Percentiles rank a stretch among this genome's conserved stretches.
Evolutionary conservation across 805 yeast genomes (phyloP).

Genomic region (Groenewaldozyma salmanticensis): DNA sequence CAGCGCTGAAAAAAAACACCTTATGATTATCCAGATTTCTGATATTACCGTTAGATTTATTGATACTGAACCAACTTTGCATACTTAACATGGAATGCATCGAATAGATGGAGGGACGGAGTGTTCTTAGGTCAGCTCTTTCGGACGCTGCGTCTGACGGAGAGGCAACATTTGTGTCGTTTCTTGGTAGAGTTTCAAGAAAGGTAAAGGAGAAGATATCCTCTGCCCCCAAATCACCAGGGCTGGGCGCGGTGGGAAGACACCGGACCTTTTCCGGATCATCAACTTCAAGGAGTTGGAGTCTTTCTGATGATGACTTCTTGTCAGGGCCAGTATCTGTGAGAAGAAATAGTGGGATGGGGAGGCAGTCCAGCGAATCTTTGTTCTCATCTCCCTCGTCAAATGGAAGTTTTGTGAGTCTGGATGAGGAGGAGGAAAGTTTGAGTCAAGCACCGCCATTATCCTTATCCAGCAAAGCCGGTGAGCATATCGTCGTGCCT

Average conservation of each 20-base stretch:
- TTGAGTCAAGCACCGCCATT: neutral
- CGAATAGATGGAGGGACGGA: too few relatives aligned
- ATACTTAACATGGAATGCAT: too few relatives aligned
- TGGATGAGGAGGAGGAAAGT: constrained; percentile 2
- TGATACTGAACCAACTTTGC: too few relatives aligned
- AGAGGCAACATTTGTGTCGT: too few relatives aligned
- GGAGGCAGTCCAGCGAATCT: constrained; percentile 9
- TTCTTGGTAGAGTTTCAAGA: neutral
- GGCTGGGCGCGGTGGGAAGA: neutral
- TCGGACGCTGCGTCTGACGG: neutral
- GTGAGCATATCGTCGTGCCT: constrained; percentile 30
- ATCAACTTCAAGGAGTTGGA: constrained; percentile 1
- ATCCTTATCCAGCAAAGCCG: too few relatives aligned
- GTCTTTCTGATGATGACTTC: constrained; percentile 6
- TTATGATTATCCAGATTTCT: too few relatives aligned
- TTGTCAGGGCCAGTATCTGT: constrained; percentile 13
- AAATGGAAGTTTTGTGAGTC: neutral
- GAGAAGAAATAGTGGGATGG: constrained; percentile 11
- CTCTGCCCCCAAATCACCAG: neutral
- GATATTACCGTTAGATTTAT: too few relatives aligned
- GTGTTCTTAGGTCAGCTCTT: constrained; percentile 1
- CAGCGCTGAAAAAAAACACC: too few relatives aligned
- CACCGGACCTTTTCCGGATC: neutral
- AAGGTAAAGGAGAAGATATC: neutral
- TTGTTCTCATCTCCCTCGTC: constrained; percentile 2